Conservation (phyloP, 2,329 filamentous ascomycete genomes). For the Aspergillus pseudotamarii region DNA sequence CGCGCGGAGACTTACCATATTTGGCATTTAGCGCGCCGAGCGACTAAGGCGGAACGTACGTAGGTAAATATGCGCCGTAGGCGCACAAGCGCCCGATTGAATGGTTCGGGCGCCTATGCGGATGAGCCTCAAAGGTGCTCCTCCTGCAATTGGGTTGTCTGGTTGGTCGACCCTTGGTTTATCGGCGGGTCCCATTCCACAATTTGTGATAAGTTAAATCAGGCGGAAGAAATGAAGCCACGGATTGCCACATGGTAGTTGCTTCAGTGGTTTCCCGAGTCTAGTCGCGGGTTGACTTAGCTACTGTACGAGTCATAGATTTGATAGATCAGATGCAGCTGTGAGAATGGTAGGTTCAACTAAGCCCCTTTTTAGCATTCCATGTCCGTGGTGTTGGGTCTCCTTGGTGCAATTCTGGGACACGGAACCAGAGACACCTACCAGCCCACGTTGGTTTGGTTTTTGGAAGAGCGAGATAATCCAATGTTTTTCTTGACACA, state of each 20-base stretch:
- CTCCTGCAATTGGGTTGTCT: not conserved
- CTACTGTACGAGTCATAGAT: not conserved
- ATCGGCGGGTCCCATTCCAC: conserved; percentile 6
- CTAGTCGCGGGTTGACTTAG: not conserved
- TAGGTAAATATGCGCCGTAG: conserved; percentile 14
- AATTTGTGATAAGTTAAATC: not conserved
- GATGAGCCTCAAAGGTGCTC: conserved; percentile 4
- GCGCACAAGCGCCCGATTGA: conserved; percentile 23
- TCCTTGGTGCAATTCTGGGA: not conserved
- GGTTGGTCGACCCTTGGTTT: not conserved
- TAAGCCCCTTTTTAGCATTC: not conserved
- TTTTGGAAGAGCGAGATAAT: not conserved
- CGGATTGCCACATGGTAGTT: not conserved
- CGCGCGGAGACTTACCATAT: conserved; percentile 26
- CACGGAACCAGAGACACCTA: not conserved
- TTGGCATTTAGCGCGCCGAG: conserved; percentile 11
- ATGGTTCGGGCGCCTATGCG: conserved; percentile 8
- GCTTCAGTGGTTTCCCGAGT: not conserved
- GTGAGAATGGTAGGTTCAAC: not conserved
- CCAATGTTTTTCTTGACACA: not conserved
- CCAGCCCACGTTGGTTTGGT: not conserved
- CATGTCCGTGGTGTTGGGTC: not conserved
- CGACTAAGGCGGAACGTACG: conserved; percentile 7
- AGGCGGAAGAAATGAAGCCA: not conserved
- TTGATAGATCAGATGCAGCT: not conserved